Conservation (phyloP, 164 flowering plant genomes). For the Vitis rotundifolia region DNA sequence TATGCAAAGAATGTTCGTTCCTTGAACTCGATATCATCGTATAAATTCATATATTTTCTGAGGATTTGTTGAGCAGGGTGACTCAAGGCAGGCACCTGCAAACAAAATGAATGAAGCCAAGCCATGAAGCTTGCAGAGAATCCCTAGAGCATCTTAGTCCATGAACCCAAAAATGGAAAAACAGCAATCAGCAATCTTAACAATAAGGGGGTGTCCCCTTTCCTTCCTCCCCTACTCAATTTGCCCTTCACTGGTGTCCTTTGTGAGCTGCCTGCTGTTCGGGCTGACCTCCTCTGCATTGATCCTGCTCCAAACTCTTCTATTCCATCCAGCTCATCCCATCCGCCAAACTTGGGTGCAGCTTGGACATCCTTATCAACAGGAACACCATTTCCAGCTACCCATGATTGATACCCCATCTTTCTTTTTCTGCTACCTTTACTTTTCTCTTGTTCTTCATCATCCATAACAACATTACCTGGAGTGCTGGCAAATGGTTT, state of each 20-base stretch:
- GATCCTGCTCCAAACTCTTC: conserved; percentile 17
- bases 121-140: conserved; percentile 6
- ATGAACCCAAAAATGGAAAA: conserved; percentile 81
- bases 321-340: conserved; percentile 75
- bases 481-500: conserved; percentile 27
- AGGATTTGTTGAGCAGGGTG: not conserved
- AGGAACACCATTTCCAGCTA: conserved; percentile 30
- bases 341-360: conserved; percentile 68
- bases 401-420: conserved; percentile 53
- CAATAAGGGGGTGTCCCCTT: conserved; percentile 51
- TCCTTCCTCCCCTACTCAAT: conserved; percentile 37
- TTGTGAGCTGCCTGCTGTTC: conserved; percentile 6
- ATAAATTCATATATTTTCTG: not conserved
- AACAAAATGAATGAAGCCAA: not conserved
- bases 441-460: conserved; percentile 21
- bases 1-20: too few species aligned
- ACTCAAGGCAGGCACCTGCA: not conserved
- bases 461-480: conserved; percentile 15
- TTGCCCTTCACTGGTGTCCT: conserved; percentile 26
- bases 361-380: conserved; percentile 21
- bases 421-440: conserved; percentile 18
- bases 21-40: not conserved
- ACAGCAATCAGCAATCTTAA: conserved; percentile 67
- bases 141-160: conserved; percentile 55
- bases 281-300: conserved; percentile 14